phyloP scores from a whole-genome alignment of 257 asterid genomes.

The Primulina eburnea region DNA sequence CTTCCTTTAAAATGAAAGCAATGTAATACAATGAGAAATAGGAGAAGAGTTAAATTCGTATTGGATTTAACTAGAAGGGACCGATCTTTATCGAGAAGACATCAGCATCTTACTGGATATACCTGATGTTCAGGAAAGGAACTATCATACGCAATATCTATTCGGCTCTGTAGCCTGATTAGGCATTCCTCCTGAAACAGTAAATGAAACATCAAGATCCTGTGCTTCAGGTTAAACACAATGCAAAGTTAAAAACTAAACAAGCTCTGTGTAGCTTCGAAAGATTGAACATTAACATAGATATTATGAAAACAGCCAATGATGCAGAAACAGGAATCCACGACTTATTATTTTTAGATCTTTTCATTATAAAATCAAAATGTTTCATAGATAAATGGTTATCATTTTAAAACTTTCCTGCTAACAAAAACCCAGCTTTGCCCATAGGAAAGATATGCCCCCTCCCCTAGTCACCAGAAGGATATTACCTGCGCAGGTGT shows the following conservation, averaged over 20 bases:
- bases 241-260: conserved; percentile 7
- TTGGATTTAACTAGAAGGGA: conserved; percentile 7
- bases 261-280: neutral
- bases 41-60: conserved; percentile 13
- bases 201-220: conserved; percentile 26
- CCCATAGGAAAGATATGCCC: conserved; percentile 8
- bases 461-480: conserved; percentile 5
- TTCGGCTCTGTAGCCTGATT: conserved; percentile 72
- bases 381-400: neutral
- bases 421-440: neutral
- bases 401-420: neutral
- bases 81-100: neutral
- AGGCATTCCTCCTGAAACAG: conserved; percentile 85
- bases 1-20: conserved; percentile 52
- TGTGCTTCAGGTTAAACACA: conserved; percentile 12
- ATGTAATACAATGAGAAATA: conserved; percentile 11
- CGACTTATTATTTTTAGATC: neutral
- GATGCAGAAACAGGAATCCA: neutral
- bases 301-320: neutral
- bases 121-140: conserved; percentile 91
- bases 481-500: conserved; percentile 79
- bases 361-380: too few species aligned
- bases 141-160: conserved; percentile 79
- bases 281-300: neutral
- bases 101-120: conserved; percentile 21